Evolutionary conservation across 2,329 filamentous ascomycete genomes (phyloP), one percentile per base, ranked within the genome.

Genomic region (Rugonectria rugulosa): DNA sequence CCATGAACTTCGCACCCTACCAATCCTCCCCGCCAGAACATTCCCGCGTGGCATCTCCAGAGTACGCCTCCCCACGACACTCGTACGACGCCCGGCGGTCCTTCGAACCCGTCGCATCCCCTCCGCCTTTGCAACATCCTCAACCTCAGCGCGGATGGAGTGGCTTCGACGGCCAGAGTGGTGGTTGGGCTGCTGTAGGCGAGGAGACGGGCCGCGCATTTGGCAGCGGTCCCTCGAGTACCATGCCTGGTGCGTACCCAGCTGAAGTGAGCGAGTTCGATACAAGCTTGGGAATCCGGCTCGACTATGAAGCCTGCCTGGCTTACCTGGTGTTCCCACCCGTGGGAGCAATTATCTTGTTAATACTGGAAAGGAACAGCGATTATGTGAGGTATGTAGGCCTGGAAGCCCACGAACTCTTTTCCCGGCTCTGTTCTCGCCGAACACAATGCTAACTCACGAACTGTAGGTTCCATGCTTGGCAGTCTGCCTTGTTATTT

Each of bases 1-100:
- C 67, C 52, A 95, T 95, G 90, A 91, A 97, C 79, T 99, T 98
- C 73, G 95, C 95, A 40, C 95, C 95, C 31, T 99, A 98, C 77
- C 95, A 98, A 79, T 94, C 94, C 74, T 89, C 89, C 43, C 89
- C 90, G 14, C 95, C 95, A 9, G 93, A 98, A 78, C 83, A 89
- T 66, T 86, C 87, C 64, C 91, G 94, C 68, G 87, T 89, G 47
- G 83, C 92, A 72, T 96, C 91, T 17, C 91, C 92, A 47, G 75
- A 77, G 61, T 68, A 69, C 57, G 64, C 71, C 49, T 85, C 82
- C 23, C 83, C 84, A 19, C 85, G 78, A 63, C 74, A 80, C 63
- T 84, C 89, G n/a, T 70, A 72, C 53, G 77, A 77, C 72, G 74
- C 86, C 71, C 73, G 80, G 73, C 79, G 78, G 61, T 73, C 85